Base-by-base conservation (phyloP, 2,329 filamentous ascomycete species). In the Arthrinium puccinioides region DNA sequence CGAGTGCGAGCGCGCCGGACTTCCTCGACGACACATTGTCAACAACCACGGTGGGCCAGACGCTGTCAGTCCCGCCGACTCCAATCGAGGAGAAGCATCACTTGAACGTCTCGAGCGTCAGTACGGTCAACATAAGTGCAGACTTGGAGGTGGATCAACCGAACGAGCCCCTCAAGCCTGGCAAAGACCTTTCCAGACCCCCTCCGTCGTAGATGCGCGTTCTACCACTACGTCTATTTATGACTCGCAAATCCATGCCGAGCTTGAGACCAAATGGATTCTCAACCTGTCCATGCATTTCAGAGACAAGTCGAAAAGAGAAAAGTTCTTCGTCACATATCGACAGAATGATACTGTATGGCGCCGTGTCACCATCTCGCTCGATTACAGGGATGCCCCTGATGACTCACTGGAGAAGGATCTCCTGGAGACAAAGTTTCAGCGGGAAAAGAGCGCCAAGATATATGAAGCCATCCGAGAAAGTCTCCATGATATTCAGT, bases 251-350 rank as follows among this genome's bases (percentile, higher is more conserved):
- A 74, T 95, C 46, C 78, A 84, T 46, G 78, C 85, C 44, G 90
- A 97, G 60, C 72, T 96, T 38, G 88, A 96, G 53, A 76, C 72
- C 43, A 82, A 76, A 53, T 98, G 92, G 92, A 97, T 98, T 42
- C 69, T 98, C 49, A 98, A 98, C 55, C 73, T 97, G 42, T 96
- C 88, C 62, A 96, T 98, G 92, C 88, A 95, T 60, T 98, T 96
- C 60, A 79, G 89, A 41, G 92, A 98, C 63, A 82, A 84, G 52
- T 94, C 89, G 10, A 85, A 86, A 50, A 77, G 90, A 29, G 92
- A 98, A 60, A 98, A 98, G 60, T 97, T 97, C 67, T 98, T 97
- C 59, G 82, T 98, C 45, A 97, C 92, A 0, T 98, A 86, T 57
- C 86, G 88, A 32, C 84, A 94, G 57, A 74, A 76, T 32, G 80